Base-by-base conservation (phyloP, 176 grass and related monocot genomes). In the Saccharum officinarum region DNA sequence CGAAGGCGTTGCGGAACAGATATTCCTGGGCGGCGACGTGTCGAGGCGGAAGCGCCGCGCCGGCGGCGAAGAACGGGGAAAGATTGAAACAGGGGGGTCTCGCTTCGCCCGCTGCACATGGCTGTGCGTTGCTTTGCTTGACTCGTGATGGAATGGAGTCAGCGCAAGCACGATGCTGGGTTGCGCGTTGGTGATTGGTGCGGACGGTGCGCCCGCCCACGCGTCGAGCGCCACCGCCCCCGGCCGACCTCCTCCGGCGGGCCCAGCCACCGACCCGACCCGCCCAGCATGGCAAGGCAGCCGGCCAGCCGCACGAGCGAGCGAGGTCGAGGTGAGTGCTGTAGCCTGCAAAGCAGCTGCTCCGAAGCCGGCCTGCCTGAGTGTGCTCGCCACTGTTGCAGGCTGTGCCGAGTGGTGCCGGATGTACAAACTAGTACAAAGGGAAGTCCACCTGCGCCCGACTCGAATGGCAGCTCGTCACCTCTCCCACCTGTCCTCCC, bases 351-450 rank as follows among this genome's bases (percentile, higher is more conserved):
- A 3, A 22, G 52, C 57, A 3, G 3, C 22, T 10, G 60, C 41
- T 22, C 20, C 18, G 33, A 67, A 62, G 26, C 37, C 0, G 22
- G 76, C 22, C 20, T 0, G 45, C 34, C 36, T 79, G 16, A 17
- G 79, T 81, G 67, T 11, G 46, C 33, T 82, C 36, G n/a, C 34
- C 36, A 71, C 49, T 82, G 67, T 30, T 3, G 66, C 31, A 25
- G 30, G 34, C 34, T 36, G 18, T 45, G 55, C 22, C 22, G 8
- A 49, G 45, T 7, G 3, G 44, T 17, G 33, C 52, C 31, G 8
- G 22, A 57, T 3, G 69, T 77, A 59, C 88, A 73, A 73, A 55
- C 52, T 18, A 44, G 64, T 89, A 79, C 88, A 86, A 83, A 86
- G 79, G 11, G 47, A 25, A 22, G 23, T 77, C 83, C 33, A 40